Conservation (phyloP, 2,329 filamentous ascomycete species). For the Colletotrichum incanum region DNA sequence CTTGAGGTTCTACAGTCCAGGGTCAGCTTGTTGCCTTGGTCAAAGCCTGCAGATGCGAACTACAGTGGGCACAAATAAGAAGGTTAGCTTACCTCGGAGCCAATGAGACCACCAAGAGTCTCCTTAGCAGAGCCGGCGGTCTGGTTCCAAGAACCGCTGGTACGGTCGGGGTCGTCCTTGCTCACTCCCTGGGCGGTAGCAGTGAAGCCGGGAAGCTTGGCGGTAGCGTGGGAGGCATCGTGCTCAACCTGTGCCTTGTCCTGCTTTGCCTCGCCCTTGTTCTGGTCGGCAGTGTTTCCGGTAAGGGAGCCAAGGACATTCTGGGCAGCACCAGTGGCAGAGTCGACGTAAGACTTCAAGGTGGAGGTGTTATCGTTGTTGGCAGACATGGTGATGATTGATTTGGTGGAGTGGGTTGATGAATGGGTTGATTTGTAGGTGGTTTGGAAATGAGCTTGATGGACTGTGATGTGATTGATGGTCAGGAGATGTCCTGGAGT, state of each 20-base stretch:
- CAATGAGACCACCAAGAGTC: slow-evolving; percentile 80
- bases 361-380: slow-evolving; percentile 73
- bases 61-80: neutral
- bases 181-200: slow-evolving; percentile 79
- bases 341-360: slow-evolving; percentile 83
- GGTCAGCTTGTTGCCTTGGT: neutral
- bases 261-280: slow-evolving; percentile 76
- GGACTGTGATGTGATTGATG: slow-evolving; percentile 1
- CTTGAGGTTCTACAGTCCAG: slow-evolving; percentile 72
- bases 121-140: slow-evolving; percentile 91
- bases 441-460: slow-evolving; percentile 8
- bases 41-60: neutral
- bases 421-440: neutral
- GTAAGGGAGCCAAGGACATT: slow-evolving; percentile 80
- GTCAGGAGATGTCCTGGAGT: accelerated
- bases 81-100: slow-evolving; percentile 72
- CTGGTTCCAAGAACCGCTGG: slow-evolving; percentile 86
- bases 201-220: slow-evolving; percentile 81
- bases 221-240: slow-evolving; percentile 81
- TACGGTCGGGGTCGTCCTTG: slow-evolving; percentile 81
- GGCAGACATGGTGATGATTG: slow-evolving; percentile 41
- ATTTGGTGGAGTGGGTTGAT: neutral
- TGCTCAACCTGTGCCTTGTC: slow-evolving; percentile 77
- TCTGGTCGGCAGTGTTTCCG: slow-evolving; percentile 79
- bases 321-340: slow-evolving; percentile 81